A percentile compares a stretch with the other conserved stretches of the same genome.
These are phyloP conservation scores for Plenodomus biglobosus DNA, from an alignment of 2,329 filamentous ascomycete genomes.

Conservation along the genomic window DNA sequence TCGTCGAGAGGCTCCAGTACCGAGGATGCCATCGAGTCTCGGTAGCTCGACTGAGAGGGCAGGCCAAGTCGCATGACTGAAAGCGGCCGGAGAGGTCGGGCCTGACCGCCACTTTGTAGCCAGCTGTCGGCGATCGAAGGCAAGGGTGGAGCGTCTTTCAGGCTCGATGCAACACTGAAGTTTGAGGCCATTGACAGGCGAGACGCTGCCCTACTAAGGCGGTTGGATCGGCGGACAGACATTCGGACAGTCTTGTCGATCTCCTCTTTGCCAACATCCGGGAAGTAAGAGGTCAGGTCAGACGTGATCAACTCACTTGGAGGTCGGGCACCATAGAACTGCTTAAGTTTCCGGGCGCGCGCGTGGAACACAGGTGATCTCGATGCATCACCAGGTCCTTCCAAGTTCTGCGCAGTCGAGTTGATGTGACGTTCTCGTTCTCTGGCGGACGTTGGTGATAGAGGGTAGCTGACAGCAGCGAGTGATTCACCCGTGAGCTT, in stretches of 20 bases:
- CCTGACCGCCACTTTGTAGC: constrained; percentile 61
- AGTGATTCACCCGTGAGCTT: constrained; percentile 86
- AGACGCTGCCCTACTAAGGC: constrained; percentile 89
- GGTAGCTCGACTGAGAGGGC: constrained; percentile 64
- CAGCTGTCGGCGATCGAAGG: constrained; percentile 94
- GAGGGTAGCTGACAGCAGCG: constrained; percentile 80
- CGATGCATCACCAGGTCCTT: constrained; percentile 37
- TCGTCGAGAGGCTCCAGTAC: constrained; percentile 88
- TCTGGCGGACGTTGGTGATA: constrained; percentile 72
- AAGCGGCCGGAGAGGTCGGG: constrained; percentile 57
- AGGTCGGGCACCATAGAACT: constrained; percentile 88
- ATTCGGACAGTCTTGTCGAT: constrained; percentile 94
- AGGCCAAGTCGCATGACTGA: constrained; percentile 62
- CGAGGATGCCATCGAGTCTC: constrained; percentile 87
- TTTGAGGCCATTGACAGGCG: constrained; percentile 93
- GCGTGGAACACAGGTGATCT: constrained; percentile 45
- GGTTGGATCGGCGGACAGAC: constrained; percentile 85
- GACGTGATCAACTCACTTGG: constrained; percentile 97
- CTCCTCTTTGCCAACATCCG: constrained; percentile 87
- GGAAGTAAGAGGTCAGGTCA: constrained; percentile 95
- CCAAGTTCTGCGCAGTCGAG: constrained; percentile 52
- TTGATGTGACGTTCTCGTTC: constrained; percentile 69
- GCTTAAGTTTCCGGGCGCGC: constrained; percentile 61
- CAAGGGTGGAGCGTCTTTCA: constrained; percentile 90
- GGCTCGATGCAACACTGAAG: constrained; percentile 85